Evolutionary conservation across 495 filamentous ascomycete species (phyloP).

Genomic region (Parachaetomium inaequale): DNA sequence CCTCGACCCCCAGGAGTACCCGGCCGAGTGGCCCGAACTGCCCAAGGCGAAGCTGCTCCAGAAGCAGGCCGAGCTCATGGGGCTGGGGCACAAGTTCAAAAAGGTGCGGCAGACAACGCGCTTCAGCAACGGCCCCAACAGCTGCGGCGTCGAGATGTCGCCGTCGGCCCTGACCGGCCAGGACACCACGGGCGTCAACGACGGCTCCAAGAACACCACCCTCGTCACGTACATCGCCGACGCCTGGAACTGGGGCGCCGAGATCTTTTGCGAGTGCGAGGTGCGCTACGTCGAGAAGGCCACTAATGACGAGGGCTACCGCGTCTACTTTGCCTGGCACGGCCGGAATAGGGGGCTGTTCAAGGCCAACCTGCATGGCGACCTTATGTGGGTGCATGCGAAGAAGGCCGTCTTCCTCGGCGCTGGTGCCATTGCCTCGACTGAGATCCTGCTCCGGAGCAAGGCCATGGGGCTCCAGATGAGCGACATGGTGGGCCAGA

Average conservation of each 20-base stretch:
- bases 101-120: constrained; percentile 59
- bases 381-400: constrained; percentile 68
- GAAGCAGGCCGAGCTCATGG: constrained; percentile 52
- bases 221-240: constrained; percentile 66
- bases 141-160: constrained; percentile 59
- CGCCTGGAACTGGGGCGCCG: constrained; percentile 71
- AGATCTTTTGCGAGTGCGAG: constrained; percentile 70
- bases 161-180: constrained; percentile 57
- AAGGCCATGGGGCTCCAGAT: constrained; percentile 55
- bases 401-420: constrained; percentile 58
- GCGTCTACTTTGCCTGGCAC: constrained; percentile 65
- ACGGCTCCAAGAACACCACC: constrained; percentile 63
- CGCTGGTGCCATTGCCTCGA: constrained; percentile 59
- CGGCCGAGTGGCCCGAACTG: constrained; percentile 51
- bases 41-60: constrained; percentile 56
- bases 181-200: constrained; percentile 62
- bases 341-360: constrained; percentile 56
- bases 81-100: constrained; percentile 51
- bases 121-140: constrained; percentile 58
- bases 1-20: constrained; percentile 58
- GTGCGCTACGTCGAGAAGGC: constrained; percentile 61
- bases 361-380: constrained; percentile 52
- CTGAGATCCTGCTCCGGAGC: constrained; percentile 64
- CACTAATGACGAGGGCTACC: constrained; percentile 50
- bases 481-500: constrained; percentile 56